Base-by-base conservation (phyloP, 129 eudicot genomes). In the Centaurea solstitialis region DNA sequence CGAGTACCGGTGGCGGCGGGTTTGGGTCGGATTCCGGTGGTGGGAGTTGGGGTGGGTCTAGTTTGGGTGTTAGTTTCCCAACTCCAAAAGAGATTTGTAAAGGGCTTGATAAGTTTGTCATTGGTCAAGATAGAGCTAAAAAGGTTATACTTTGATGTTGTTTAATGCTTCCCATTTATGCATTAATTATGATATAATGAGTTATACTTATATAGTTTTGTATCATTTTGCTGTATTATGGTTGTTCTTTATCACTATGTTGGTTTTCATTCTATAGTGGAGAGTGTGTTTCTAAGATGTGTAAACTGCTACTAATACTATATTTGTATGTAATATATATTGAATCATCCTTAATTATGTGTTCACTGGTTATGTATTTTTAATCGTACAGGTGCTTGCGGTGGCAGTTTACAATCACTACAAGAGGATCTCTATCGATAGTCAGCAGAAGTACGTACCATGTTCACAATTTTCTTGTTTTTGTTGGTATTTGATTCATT, bases 31-130 rank as follows among this genome's bases (percentile, higher is more conserved):
- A 71, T 73, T 81, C 91, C 37, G 91, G 83, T 21, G 95, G 88
- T 72, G 98, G 89, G 77, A 78, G 79, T 75, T 93, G 97, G 97
- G 99, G 99, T 4, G 99, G 99, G 40, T 95, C 98, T 15, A 85
- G 81, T 86, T 74, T 93, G 86, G 99, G 99, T 6, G 30, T 64
- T 74, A 76, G 72, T 30, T 96, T 96, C 53, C 99, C 99, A 9
- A 96, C 99, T 59, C 99, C 99, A 6, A 91, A 88, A 73, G 95
- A 91, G 88, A 91, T 91, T 10, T 91, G 95, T 65, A 88, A 80
- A 82, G 92, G 95, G 79, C 95, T 91, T 80, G 95, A 91, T 81
- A 88, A 88, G 81, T 91, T 91, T 82, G 95, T 91, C 13, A 91
- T 91, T 85, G 95, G 95, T 74, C 95, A 91, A 62, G 88, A 86